Base-by-base conservation (phyloP, 805 yeast genomes). In the Pichia californica region DNA sequence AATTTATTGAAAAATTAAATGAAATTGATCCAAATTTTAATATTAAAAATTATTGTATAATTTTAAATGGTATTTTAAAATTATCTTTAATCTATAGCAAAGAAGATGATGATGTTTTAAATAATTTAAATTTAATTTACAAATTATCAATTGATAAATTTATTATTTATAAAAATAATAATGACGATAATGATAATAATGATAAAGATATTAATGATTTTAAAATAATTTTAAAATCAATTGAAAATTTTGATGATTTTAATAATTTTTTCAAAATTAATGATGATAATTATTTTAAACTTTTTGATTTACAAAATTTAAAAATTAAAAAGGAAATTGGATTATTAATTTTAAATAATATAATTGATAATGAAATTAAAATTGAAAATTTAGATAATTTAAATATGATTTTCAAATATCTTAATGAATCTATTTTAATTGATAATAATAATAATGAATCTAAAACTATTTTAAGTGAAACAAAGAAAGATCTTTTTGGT, bases 51-150 rank as follows among this genome's bases (percentile, higher is more conserved):
- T 76, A 77, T 43, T 73, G 84, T 8, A 69, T 74, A 1, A 68
- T 88, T 18, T 65, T 87, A 36, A 81, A 80, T 46, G 76, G 83
- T n/a, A 69, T 86, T 27, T 70, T 83, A 40, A 74, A 73, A 48
- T 61, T 89, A 36, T 72, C 88, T 0, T 67, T 87, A 32, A 68
- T 73, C 5, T 85, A 38, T 38, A 23, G 34, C 27, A 31, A 38
- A 20, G 31, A 46, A 34, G 84, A 84, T 56, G 83, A 87, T 7
- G 66, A 72, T 0, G 75, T 79, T 45, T 69, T 69, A 48, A 72
- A 68, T 5, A 77, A 84, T 58, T 67, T 88, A 43, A 80, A 85
- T 56, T 62, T 64, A 28, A 68, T 88, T 21, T 82, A 76, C 59
- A 62, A 74, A 45, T 81, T 74, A 57, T 79, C 87, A 1, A 47